These are phyloP conservation scores for Apiotrichum mycotoxinovorans DNA, from an alignment of 1,284 basidiomycete genomes.

Conservation along the genomic window DNA sequence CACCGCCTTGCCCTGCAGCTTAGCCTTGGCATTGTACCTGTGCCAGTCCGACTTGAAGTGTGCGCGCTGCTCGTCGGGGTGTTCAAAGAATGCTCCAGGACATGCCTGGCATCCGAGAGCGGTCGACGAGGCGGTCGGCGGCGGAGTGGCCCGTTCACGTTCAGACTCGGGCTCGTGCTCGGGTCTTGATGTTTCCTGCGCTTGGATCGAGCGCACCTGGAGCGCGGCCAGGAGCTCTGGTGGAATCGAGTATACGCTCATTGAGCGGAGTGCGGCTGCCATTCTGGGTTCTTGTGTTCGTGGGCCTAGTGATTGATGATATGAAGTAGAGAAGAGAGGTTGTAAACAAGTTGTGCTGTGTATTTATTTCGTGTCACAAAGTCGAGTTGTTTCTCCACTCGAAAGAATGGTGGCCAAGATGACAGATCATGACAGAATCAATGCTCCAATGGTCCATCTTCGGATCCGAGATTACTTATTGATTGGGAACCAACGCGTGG, in stretches of 20 bases:
- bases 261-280: constrained; percentile 13
- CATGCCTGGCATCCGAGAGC: constrained; percentile 68
- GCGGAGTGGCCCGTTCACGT: neutral
- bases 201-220: constrained; percentile 55
- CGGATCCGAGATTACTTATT: too few relatives aligned
- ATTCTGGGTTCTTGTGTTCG: neutral
- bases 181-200: neutral
- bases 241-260: constrained; percentile 62
- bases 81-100: constrained; percentile 64
- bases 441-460: too few relatives aligned
- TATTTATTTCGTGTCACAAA: neutral
- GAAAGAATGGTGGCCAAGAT: neutral
- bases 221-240: constrained; percentile 64
- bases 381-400: neutral
- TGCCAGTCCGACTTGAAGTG: constrained; percentile 98
- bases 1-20: constrained; percentile 60
- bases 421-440: too few relatives aligned
- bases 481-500: too few relatives aligned
- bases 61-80: constrained; percentile 74
- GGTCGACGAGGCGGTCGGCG: constrained; percentile 28
- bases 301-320: neutral
- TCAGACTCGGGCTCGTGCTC: too few relatives aligned
- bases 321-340: neutral
- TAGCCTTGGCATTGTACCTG: constrained; percentile 89
- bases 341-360: neutral